Conservation (phyloP, 305 asterid genomes). For the Caryopteris hybrid region DNA sequence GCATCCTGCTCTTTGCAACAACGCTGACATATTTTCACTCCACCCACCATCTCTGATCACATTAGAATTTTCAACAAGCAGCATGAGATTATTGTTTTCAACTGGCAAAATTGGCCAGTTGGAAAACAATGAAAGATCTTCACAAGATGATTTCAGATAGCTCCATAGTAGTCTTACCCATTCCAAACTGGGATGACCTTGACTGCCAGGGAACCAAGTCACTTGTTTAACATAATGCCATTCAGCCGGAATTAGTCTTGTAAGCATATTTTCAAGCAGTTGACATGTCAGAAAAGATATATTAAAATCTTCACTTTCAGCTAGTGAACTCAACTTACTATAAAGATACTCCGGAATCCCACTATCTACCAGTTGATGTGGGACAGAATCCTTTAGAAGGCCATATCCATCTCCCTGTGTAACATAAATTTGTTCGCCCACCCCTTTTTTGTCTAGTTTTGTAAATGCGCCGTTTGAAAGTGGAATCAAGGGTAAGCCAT, state of each 20-base stretch:
- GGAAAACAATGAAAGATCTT: constrained; percentile 79
- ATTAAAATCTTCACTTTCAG: constrained; percentile 68
- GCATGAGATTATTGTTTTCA: constrained; percentile 61
- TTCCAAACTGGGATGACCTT: constrained; percentile 76
- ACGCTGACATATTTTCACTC: constrained; percentile 88
- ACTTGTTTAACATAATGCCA: constrained; percentile 82
- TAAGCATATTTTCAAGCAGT: constrained; percentile 72
- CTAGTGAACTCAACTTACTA: constrained; percentile 63
- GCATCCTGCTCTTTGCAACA: constrained; percentile 80
- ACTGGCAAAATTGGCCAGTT: constrained; percentile 98
- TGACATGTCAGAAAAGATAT: constrained; percentile 67
- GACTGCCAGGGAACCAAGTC: constrained; percentile 68
- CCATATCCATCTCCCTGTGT: constrained; percentile 76
- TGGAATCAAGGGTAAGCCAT: constrained; percentile 86
- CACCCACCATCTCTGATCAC: constrained; percentile 93
- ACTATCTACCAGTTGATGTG: constrained; percentile 74
- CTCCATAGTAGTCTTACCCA: constrained; percentile 86
- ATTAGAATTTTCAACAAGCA: constrained; percentile 77
- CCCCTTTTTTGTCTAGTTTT: constrained; percentile 72
- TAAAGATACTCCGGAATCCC: constrained; percentile 59
- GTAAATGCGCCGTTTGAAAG: constrained; percentile 76
- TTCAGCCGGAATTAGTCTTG: constrained; percentile 70
- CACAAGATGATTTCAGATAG: constrained; percentile 75
- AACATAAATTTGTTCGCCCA: constrained; percentile 69
- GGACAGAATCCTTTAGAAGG: constrained; percentile 79